Conservation (phyloP, 331 rosid genomes). For the Rosa hybrid region DNA sequence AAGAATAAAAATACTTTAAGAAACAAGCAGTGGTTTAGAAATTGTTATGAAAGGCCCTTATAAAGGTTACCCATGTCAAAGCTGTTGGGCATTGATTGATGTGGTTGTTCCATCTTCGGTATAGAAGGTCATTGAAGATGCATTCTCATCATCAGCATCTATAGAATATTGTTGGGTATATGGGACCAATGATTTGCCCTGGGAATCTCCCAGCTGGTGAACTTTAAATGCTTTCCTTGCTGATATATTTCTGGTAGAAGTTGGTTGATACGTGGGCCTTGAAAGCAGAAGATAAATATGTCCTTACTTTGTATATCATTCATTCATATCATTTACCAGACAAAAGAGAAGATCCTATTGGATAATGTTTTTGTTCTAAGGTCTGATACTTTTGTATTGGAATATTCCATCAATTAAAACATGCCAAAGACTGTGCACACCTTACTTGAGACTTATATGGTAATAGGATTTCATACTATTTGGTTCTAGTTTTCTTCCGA, state of each 20-base stretch:
- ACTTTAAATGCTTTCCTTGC: neutral
- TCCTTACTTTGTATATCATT: neutral
- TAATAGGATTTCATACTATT: too few species aligned
- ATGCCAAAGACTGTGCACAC: neutral
- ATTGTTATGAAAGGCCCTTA: neutral
- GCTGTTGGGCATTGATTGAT: neutral
- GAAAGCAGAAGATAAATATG: neutral
- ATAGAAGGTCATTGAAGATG: neutral
- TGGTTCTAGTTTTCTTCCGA: too few species aligned
- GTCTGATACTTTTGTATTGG: neutral
- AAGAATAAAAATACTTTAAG: neutral
- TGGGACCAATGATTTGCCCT: neutral
- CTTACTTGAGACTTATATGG: neutral
- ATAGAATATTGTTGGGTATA: neutral
- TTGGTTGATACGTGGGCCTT: neutral
- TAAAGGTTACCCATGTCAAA: neutral
- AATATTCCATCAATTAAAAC: neutral
- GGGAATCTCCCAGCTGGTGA: neutral
- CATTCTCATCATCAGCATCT: neutral
- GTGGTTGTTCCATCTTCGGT: neutral
- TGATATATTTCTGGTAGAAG: neutral
- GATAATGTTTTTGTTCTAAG: neutral
- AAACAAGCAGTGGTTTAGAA: neutral
- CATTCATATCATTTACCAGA: neutral
- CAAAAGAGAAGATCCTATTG: neutral